A percentile compares a stretch with the other conserved stretches of the same genome.
These are phyloP conservation scores for Funneliformis geosporum DNA, from an alignment of 192 early-diverging fungal genomes.

Conservation along the genomic window DNA sequence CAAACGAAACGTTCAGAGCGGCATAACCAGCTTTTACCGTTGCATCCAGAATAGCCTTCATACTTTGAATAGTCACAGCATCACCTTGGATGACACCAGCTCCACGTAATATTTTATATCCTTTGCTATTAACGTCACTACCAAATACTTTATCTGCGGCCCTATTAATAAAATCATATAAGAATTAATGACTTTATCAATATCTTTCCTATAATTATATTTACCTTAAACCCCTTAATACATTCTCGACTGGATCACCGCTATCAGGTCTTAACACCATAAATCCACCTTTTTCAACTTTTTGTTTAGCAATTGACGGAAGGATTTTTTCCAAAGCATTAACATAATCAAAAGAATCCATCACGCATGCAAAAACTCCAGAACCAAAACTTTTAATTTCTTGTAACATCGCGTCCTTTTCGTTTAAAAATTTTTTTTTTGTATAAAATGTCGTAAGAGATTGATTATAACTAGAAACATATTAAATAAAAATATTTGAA, in stretches of 20 bases:
- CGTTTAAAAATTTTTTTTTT: slow-evolving; percentile 13
- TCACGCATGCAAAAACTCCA: slow-evolving; percentile 81
- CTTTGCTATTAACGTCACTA: slow-evolving; percentile 65
- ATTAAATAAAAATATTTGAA: neutral
- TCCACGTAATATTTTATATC: slow-evolving; percentile 74
- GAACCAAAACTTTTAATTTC: slow-evolving; percentile 68
- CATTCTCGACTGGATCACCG: slow-evolving; percentile 77
- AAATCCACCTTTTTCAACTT: slow-evolving; percentile 76
- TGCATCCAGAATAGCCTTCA: slow-evolving; percentile 59
- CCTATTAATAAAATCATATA: slow-evolving; percentile 34
- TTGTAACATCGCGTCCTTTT: slow-evolving; percentile 63
- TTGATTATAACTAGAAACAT: neutral
- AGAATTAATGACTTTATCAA: neutral
- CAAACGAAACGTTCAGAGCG: slow-evolving; percentile 74
- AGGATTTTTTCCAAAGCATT: slow-evolving; percentile 72
- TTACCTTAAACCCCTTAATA: slow-evolving; percentile 71
- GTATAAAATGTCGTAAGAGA: neutral
- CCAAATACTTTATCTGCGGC: slow-evolving; percentile 79
- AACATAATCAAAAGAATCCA: slow-evolving; percentile 90
- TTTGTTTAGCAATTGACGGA: slow-evolving; percentile 64
- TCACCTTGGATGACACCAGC: slow-evolving; percentile 86
- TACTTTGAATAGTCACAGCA: slow-evolving; percentile 60
- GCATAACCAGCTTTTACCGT: slow-evolving; percentile 63
- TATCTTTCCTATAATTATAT: neutral
- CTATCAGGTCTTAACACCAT: slow-evolving; percentile 84